Evolutionary conservation across 2,329 filamentous ascomycete species (phyloP), one percentile per base, ranked within the genome.

Genomic region (Cytospora piceae): DNA sequence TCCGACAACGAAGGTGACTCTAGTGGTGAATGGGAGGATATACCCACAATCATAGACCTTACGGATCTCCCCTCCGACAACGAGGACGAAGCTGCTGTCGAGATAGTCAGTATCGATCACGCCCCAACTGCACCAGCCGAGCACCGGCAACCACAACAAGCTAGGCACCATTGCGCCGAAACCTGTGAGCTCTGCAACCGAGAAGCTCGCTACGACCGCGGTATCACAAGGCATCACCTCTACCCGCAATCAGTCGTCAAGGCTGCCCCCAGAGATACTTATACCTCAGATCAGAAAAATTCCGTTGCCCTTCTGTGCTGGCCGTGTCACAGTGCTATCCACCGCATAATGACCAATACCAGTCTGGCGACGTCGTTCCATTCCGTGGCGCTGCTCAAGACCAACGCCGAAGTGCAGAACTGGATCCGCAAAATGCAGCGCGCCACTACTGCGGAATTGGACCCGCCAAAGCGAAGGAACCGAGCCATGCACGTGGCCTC

Each of bases 161-260:
- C 46, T n/a, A 24, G 12, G 46, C n/a, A n/a, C 46, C 22, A 3
- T 14, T 53, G 60, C 17, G 27, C 49, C 4, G 60, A 57, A 5
- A 15, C 54, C 17, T 63, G 60, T 34, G 60, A 63, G 53, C 60
- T 63, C 22, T 63, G 60, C 24, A 15, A 17, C 53, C 60, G 60
- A 31, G 42, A 57, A 17, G 60, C 56, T 14, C 60, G 60, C 39
- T 63, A 54, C 52, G 60, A 54, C 29, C 60, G 52, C 15, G 60
- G 60, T 54, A 63, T 63, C 53, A 63, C 60, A 9, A 63, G 51
- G 29, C 60, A 63, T n/a, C 60, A 63, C 39, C 60, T 63, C 2
- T 63, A 63, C 39, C 60, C 60, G 11, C 60, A 57, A 12, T 17
- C 46, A 12, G 34, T 63, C n/a, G 56, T 54, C 4, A 63, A 57